Percentiles rank a stretch among this genome's conserved stretches.
Conservation (phyloP, 371 early-diverging fungal species). For the Saksenaea oblongispora region DNA sequence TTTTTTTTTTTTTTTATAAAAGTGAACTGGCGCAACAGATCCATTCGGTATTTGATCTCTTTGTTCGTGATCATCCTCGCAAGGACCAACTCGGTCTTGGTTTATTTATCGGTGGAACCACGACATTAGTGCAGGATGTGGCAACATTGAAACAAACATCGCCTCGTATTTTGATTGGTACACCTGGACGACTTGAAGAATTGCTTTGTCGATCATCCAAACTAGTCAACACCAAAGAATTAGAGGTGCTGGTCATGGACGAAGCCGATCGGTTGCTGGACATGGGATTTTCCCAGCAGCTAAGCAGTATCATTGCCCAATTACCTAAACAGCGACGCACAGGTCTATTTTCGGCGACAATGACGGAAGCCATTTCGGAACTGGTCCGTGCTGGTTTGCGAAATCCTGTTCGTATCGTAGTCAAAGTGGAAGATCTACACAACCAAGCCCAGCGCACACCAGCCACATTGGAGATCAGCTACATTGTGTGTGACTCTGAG, state of each 20-base stretch:
- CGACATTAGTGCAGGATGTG: constrained; percentile 67
- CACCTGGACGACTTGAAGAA: constrained; percentile 96
- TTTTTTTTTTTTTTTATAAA: constrained; percentile 12
- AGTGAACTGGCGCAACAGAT: constrained; percentile 98
- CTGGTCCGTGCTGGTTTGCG: constrained; percentile 89
- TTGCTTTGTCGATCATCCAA: constrained; percentile 63
- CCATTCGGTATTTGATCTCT: constrained; percentile 66
- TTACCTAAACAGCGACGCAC: constrained; percentile 95
- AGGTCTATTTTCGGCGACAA: constrained; percentile 98
- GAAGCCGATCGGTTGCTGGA: constrained; percentile 94
- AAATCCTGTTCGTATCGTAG: constrained; percentile 87
- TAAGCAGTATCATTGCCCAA: constrained; percentile 77
- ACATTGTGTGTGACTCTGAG: constrained; percentile 73
- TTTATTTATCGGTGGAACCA: constrained; percentile 76
- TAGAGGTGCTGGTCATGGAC: constrained; percentile 91
- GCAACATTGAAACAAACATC: constrained; percentile 54
- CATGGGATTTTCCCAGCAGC: constrained; percentile 87
- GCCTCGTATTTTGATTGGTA: constrained; percentile 91
- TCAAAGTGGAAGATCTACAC: constrained; percentile 76
- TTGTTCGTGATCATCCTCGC: constrained; percentile 50
- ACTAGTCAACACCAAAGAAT: constrained; percentile 70
- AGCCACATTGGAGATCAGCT: constrained; percentile 71
- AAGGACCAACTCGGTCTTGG: constrained; percentile 45
- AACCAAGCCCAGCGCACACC: constrained; percentile 68
- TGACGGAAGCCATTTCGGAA: constrained; percentile 89